Conservation (phyloP, 192 early-diverging fungal genomes). For the Backusella liffmaniae region DNA sequence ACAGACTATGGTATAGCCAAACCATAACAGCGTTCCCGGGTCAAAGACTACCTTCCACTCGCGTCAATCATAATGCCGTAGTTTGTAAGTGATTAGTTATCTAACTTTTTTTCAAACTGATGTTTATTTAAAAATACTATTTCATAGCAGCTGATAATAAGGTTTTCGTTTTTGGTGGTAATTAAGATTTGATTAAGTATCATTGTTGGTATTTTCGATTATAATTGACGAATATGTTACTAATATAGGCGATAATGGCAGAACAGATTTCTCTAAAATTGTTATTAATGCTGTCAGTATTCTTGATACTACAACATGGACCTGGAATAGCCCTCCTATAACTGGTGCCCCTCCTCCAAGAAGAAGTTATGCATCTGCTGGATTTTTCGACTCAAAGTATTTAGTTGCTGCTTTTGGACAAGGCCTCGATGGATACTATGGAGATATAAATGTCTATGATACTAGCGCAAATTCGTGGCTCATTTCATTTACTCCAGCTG, state of each 20-base stretch:
- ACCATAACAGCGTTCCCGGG: background rate
- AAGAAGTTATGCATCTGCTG: constrained; percentile 23
- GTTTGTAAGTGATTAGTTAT: background rate
- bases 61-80: background rate
- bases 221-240: background rate
- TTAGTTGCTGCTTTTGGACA: constrained; percentile 18
- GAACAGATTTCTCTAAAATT: background rate
- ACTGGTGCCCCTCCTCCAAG: constrained; percentile 12
- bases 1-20: background rate
- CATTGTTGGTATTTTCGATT: background rate
- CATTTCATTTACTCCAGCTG: constrained; percentile 1
- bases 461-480: constrained; percentile 14
- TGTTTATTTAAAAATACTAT: background rate
- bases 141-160: constrained; percentile 9
- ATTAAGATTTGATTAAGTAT: background rate
- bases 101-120: background rate
- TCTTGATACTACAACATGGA: constrained; percentile 21
- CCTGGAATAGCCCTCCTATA: constrained; percentile 8
- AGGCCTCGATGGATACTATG: background rate
- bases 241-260: constrained; percentile 5
- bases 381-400: constrained; percentile 11
- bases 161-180: constrained; percentile 26
- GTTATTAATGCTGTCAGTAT: background rate
- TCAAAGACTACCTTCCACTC: background rate
- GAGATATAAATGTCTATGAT: constrained; percentile 25